phyloP scores from a whole-genome alignment of 148 eudicot species.

The Dysphania ambrosioides region DNA sequence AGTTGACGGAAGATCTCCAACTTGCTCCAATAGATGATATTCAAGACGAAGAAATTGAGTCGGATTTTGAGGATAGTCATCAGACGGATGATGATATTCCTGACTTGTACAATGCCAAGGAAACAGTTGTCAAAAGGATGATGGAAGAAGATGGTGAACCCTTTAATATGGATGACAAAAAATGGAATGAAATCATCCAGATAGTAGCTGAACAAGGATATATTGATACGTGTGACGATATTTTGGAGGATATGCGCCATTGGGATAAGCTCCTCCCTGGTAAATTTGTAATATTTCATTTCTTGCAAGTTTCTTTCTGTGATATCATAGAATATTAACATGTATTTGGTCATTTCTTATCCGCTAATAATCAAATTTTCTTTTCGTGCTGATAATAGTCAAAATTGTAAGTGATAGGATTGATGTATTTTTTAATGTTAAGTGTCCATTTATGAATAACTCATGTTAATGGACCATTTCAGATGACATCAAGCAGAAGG shows the following conservation, averaged over 20 bases:
- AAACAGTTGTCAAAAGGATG: constrained; percentile 46
- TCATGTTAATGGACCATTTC: constrained; percentile 17
- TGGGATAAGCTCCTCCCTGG: constrained; percentile 95
- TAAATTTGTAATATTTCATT: constrained; percentile 22
- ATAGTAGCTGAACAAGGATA: constrained; percentile 52
- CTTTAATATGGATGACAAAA: constrained; percentile 70
- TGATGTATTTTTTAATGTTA: background rate
- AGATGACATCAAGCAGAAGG: constrained; percentile 78
- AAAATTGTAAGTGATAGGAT: background rate
- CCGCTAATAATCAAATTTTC: background rate
- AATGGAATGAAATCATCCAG: constrained; percentile 66
- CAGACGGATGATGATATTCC: constrained; percentile 69
- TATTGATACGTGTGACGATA: constrained; percentile 64
- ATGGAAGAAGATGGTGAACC: constrained; percentile 45
- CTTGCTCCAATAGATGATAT: constrained; percentile 44
- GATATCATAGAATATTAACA: background rate
- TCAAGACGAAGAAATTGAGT: constrained; percentile 49
- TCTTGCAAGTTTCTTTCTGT: background rate
- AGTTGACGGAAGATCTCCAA: constrained; percentile 50
- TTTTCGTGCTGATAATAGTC: background rate
- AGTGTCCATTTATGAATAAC: background rate
- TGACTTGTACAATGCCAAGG: constrained; percentile 52
- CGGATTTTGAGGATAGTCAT: constrained; percentile 53
- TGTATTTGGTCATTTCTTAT: background rate
- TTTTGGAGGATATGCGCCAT: constrained; percentile 82